Evolutionary conservation across 768 basidiomycete genomes (phyloP).

Genomic region (Amanita rimosa): DNA sequence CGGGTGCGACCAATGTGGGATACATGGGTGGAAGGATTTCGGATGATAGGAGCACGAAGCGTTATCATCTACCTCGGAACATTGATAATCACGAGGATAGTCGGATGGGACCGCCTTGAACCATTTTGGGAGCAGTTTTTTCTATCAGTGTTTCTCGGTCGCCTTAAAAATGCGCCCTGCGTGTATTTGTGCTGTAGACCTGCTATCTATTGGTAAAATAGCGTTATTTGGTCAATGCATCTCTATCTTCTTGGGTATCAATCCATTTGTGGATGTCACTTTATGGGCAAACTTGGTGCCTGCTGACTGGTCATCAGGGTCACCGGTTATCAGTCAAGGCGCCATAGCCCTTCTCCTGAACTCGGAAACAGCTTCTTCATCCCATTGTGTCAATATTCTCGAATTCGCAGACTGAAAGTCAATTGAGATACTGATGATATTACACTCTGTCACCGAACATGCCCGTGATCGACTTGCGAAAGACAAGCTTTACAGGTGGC

Average conservation of each 20-base stretch:
- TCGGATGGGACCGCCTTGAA: slow-evolving; percentile 8
- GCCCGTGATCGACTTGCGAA: not conserved
- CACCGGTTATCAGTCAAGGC: not conserved
- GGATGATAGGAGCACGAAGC: slow-evolving; percentile 47
- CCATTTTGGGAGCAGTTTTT: slow-evolving; percentile 9
- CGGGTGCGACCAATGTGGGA: slow-evolving; percentile 15
- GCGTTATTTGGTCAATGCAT: slow-evolving; percentile 10
- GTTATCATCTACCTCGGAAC: slow-evolving; percentile 38
- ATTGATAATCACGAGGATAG: slow-evolving; percentile 28
- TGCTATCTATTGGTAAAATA: slow-evolving; percentile 14
- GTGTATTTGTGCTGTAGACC: slow-evolving; percentile 12
- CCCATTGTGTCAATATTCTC: not conserved
- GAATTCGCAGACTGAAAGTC: not conserved
- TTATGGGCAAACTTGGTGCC: slow-evolving; percentile 3
- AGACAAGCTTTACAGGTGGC: not conserved
- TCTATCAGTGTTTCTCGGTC: slow-evolving; percentile 8
- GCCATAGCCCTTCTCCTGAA: not conserved
- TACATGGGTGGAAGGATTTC: slow-evolving; percentile 14
- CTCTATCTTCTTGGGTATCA: slow-evolving; percentile 6
- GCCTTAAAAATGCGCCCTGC: slow-evolving; percentile 6
- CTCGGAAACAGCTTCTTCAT: not conserved
- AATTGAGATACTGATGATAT: not conserved
- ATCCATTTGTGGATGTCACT: slow-evolving; percentile 4
- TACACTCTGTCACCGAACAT: not conserved
- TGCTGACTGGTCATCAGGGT: slow-evolving; percentile 4